Conservation (phyloP, 1,284 basidiomycete genomes). For the Austroboletus olivaceoglutinosus region DNA sequence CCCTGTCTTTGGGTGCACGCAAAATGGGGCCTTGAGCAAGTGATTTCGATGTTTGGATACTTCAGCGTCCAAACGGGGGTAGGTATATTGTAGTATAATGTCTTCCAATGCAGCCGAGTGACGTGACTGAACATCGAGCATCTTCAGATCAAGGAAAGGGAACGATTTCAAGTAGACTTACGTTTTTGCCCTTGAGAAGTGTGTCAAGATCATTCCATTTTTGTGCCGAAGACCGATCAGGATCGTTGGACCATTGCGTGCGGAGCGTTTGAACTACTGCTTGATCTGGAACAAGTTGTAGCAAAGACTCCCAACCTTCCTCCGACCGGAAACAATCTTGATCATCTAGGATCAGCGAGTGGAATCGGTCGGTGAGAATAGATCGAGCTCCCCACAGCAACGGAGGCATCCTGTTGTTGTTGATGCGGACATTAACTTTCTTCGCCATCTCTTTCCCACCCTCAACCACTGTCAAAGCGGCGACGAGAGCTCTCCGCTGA, state of each 20-base stretch:
- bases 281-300: conserved; percentile 74
- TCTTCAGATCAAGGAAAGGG: conserved; percentile 4
- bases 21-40: conserved; percentile 96
- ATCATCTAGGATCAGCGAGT: conserved; percentile 72
- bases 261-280: conserved; percentile 49
- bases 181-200: conserved; percentile 25
- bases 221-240: conserved; percentile 52
- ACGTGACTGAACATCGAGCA: conserved; percentile 28
- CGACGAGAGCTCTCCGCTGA: conserved; percentile 83
- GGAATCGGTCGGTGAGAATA: conserved; percentile 58
- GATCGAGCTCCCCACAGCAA: conserved; percentile 56
- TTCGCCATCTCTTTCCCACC: conserved; percentile 82
- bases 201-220: conserved; percentile 76
- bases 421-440: conserved; percentile 74
- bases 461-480: conserved; percentile 84
- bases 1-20: conserved; percentile 95
- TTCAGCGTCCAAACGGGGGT: conserved; percentile 95
- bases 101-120: conserved; percentile 69
- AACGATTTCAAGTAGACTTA: conserved; percentile 5
- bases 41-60: conserved; percentile 98
- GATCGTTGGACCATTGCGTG: conserved; percentile 61
- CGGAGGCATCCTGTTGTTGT: conserved; percentile 57
- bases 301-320: conserved; percentile 72
- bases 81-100: conserved; percentile 91
- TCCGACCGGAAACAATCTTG: conserved; percentile 83